Conservation (phyloP, 2,329 filamentous ascomycete species). For the Venturia pyrina region DNA sequence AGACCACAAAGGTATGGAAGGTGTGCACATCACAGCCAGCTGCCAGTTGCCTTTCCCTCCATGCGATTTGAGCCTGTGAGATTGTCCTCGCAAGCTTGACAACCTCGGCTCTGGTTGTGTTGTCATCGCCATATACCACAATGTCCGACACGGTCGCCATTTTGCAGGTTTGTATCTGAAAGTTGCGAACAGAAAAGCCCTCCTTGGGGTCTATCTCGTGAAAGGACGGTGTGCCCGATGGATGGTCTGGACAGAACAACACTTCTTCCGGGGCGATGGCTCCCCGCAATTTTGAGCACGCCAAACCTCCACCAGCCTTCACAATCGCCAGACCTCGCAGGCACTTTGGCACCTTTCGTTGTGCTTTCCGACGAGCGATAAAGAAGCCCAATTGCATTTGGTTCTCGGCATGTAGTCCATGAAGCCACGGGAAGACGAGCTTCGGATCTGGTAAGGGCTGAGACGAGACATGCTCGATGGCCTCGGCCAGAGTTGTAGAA, state of each 20-base stretch:
- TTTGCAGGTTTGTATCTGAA: constrained; percentile 91
- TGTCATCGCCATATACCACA: constrained; percentile 76
- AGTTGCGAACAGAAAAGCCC: constrained; percentile 92
- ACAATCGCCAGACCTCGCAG: constrained; percentile 75
- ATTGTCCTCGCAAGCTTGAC: constrained; percentile 54
- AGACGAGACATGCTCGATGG: constrained; percentile 64
- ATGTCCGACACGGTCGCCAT: constrained; percentile 82
- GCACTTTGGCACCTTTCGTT: constrained; percentile 62
- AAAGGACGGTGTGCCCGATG: constrained; percentile 44
- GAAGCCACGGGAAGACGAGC: constrained; percentile 92
- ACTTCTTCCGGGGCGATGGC: constrained; percentile 77
- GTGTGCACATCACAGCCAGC: constrained; percentile 44
- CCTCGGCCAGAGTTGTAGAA: constrained; percentile 56
- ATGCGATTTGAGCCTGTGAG: constrained; percentile 64
- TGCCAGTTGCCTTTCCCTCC: constrained; percentile 55
- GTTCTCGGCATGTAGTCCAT: constrained; percentile 84
- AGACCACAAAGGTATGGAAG: constrained; percentile 79
- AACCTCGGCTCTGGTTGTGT: constrained; percentile 51
- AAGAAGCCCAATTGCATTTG: constrained; percentile 87
- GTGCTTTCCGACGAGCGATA: constrained; percentile 60
- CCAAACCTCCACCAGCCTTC: constrained; percentile 77
- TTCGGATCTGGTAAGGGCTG: constrained; percentile 77
- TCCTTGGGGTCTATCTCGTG: constrained; percentile 76
- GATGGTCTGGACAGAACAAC: constrained; percentile 34
- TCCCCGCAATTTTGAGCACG: constrained; percentile 68